Percentiles rank a stretch among this genome's conserved stretches.
These are phyloP conservation scores for Microcyclosporella mali DNA, from an alignment of 2,329 filamentous ascomycete genomes.

Conservation along the genomic window DNA sequence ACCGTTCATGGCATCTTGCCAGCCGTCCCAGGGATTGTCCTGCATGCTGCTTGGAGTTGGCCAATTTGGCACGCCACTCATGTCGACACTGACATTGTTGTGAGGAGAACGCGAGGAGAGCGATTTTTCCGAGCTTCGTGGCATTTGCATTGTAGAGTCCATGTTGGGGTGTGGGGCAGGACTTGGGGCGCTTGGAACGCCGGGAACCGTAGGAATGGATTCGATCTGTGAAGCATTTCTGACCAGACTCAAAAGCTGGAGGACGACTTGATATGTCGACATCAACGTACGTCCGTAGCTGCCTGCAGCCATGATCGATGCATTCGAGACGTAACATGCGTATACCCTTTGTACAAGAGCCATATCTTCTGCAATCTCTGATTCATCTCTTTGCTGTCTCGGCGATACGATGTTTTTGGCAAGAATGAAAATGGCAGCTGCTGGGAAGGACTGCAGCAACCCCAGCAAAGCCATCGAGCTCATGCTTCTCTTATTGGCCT, in stretches of 20 bases:
- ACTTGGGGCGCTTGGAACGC: too few relatives aligned
- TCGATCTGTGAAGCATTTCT: neutral
- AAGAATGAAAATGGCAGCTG: neutral
- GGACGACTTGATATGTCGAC: neutral
- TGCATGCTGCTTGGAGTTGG: too few relatives aligned
- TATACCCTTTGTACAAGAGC: neutral
- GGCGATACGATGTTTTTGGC: neutral
- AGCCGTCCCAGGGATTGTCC: too few relatives aligned
- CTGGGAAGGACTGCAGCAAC: neutral
- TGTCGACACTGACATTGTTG: too few relatives aligned
- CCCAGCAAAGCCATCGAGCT: neutral
- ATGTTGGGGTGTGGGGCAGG: too few relatives aligned
- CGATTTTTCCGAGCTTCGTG: too few relatives aligned
- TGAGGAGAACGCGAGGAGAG: too few relatives aligned
- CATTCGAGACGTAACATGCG: neutral
- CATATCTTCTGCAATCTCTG: neutral
- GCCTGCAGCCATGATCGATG: neutral
- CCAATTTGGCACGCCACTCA: too few relatives aligned
- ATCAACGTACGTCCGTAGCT: neutral
- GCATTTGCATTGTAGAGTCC: too few relatives aligned
- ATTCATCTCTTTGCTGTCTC: neutral
- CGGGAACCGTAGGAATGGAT: neutral
- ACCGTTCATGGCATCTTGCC: too few relatives aligned
- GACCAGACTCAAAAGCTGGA: neutral
- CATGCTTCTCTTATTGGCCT: too few relatives aligned